Conservation (phyloP, 1,284 basidiomycete genomes). For the Gomphus bonarii region DNA sequence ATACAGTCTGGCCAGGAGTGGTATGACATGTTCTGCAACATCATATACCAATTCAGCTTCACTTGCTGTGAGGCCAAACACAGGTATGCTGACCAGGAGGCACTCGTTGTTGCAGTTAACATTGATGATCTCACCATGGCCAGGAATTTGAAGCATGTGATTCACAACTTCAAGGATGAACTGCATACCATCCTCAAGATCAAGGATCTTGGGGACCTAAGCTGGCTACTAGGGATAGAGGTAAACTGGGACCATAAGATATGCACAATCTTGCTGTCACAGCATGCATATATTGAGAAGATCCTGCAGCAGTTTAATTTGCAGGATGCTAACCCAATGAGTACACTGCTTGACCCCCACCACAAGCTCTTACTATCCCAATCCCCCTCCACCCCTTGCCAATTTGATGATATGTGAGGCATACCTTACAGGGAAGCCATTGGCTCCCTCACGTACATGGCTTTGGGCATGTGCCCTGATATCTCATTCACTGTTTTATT, state of each 20-base stretch:
- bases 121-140: not conserved
- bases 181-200: not conserved
- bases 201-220: not conserved
- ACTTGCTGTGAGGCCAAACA: not conserved
- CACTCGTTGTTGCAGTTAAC: not conserved
- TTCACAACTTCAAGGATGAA: not conserved
- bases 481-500: conserved; percentile 20
- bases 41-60: not conserved
- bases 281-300: conserved; percentile 28
- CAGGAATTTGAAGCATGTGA: not conserved
- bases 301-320: conserved; percentile 27
- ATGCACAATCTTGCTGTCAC: conserved; percentile 24
- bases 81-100: not conserved
- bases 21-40: not conserved
- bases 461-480: conserved; percentile 21
- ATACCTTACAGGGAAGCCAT: conserved; percentile 23
- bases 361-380: conserved; percentile 14
- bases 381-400: conserved; percentile 16
- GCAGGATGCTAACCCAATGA: conserved; percentile 19
- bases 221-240: conserved; percentile 10
- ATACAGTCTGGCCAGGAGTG: not conserved
- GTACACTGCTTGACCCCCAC: conserved; percentile 21
- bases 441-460: conserved; percentile 11
- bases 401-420: conserved; percentile 16
- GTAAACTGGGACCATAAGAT: conserved; percentile 21